These are phyloP conservation scores for Chiua virens DNA, from an alignment of 768 basidiomycete genomes.

Conservation along the genomic window DNA sequence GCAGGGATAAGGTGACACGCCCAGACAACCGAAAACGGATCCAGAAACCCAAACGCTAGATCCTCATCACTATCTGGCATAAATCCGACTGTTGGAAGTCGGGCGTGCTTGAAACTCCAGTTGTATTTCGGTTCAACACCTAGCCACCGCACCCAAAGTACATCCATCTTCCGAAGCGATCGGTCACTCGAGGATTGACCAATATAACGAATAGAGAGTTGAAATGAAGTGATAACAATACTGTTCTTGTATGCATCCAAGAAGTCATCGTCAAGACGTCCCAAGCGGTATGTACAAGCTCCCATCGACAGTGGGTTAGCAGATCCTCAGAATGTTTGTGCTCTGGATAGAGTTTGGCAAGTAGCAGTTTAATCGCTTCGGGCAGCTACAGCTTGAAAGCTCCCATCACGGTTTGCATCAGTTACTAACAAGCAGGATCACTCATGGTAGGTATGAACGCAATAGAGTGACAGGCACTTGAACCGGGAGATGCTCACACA, in stretches of 20 bases:
- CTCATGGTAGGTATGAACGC: constrained; percentile 44
- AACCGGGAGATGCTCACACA: constrained; percentile 25
- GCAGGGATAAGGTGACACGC: no score
- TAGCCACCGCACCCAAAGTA: no score
- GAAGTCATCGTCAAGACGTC: constrained; percentile 23
- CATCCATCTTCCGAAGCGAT: no score
- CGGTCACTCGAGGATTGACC: no score
- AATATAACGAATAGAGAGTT: no score
- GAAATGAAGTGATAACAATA: constrained; percentile 5
- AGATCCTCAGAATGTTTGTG: background rate
- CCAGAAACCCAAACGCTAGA: no score
- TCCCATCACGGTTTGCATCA: background rate
- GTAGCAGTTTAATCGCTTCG: background rate
- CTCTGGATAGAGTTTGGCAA: background rate
- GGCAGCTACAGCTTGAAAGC: background rate
- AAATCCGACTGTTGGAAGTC: no score
- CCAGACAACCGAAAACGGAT: no score
- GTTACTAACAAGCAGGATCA: background rate
- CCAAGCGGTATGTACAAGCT: constrained; percentile 21
- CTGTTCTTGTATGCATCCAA: constrained; percentile 19
- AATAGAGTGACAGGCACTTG: constrained; percentile 37
- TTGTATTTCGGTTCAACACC: no score
- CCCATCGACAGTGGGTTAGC: constrained; percentile 14
- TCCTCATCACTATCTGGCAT: no score
- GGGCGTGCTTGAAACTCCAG: no score